A percentile compares a stretch with the other conserved stretches of the same genome.
Conservation (phyloP, 768 basidiomycete species). For the Ramaria sp. region DNA sequence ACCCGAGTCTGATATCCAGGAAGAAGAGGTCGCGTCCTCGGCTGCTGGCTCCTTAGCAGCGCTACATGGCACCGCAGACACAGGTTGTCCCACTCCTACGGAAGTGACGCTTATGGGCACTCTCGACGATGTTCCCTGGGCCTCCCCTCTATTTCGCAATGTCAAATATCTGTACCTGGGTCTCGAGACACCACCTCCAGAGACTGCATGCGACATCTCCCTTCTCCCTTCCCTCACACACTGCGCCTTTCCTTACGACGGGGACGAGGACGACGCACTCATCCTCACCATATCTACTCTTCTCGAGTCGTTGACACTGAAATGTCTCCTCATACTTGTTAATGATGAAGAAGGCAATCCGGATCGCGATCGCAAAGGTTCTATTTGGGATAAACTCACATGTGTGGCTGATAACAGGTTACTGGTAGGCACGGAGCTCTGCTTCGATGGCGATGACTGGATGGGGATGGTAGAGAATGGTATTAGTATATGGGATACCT, state of each 20-base stretch:
- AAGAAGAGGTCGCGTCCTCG: neutral
- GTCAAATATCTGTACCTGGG: slow-evolving; percentile 5
- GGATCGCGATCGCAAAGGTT: slow-evolving; percentile 1
- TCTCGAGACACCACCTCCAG: slow-evolving; percentile 2
- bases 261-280: slow-evolving; percentile 4
- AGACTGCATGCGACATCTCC: slow-evolving; percentile 1
- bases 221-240: slow-evolving; percentile 2
- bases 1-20: neutral
- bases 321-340: slow-evolving; percentile 1
- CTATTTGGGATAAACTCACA: slow-evolving; percentile 2
- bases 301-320: neutral
- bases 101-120: slow-evolving; percentile 3
- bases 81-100: neutral
- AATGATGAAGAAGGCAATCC: slow-evolving; percentile 1
- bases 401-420: neutral
- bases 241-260: slow-evolving; percentile 8
- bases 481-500: neutral
- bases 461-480: neutral
- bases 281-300: neutral
- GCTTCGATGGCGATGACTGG: slow-evolving; percentile 7
- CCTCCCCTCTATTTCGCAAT: neutral
- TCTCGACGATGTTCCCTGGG: slow-evolving; percentile 9
- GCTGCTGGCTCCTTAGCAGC: neutral
- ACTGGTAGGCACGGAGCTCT: slow-evolving; percentile 4
- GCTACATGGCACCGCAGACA: neutral